phyloP scores from a whole-genome alignment of 2,329 filamentous ascomycete species.

The Sarocladium oryzae region DNA sequence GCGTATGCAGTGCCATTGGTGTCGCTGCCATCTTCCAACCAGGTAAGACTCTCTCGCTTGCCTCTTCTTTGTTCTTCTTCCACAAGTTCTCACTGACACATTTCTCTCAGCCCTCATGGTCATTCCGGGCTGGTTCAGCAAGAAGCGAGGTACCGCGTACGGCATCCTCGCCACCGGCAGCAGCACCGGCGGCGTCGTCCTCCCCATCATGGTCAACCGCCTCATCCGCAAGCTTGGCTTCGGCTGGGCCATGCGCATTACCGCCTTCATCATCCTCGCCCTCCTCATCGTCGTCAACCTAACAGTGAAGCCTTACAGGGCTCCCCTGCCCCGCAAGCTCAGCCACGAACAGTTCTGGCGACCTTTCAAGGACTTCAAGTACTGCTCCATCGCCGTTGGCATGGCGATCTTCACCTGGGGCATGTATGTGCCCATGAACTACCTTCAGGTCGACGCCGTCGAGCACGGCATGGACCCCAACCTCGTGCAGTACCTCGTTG shows the following conservation, averaged over 20 bases:
- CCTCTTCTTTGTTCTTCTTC: conserved; percentile 30
- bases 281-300: conserved; percentile 26
- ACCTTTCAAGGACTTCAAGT: conserved; percentile 24
- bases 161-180: conserved; percentile 52
- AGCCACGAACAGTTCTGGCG: conserved; percentile 17
- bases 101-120: conserved; percentile 19
- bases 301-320: conserved; percentile 19
- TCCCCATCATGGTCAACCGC: conserved; percentile 22
- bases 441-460: conserved; percentile 25
- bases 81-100: background rate
- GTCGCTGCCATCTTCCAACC: conserved; percentile 21
- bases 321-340: conserved; percentile 4
- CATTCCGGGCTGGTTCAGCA: conserved; percentile 29
- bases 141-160: conserved; percentile 47
- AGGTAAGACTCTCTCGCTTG: conserved; percentile 20
- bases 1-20: conserved; percentile 24
- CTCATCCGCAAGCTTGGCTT: conserved; percentile 26
- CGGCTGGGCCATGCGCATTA: conserved; percentile 32
- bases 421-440: conserved; percentile 30
- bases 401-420: conserved; percentile 30
- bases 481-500: conserved; percentile 27
- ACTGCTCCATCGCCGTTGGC: conserved; percentile 22
- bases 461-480: conserved; percentile 20
- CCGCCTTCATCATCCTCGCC: conserved; percentile 29
- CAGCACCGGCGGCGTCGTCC: conserved; percentile 47